These are phyloP conservation scores for Cryphonectria nitschkei DNA, from an alignment of 2,329 filamentous ascomycete genomes.

Conservation along the genomic window DNA sequence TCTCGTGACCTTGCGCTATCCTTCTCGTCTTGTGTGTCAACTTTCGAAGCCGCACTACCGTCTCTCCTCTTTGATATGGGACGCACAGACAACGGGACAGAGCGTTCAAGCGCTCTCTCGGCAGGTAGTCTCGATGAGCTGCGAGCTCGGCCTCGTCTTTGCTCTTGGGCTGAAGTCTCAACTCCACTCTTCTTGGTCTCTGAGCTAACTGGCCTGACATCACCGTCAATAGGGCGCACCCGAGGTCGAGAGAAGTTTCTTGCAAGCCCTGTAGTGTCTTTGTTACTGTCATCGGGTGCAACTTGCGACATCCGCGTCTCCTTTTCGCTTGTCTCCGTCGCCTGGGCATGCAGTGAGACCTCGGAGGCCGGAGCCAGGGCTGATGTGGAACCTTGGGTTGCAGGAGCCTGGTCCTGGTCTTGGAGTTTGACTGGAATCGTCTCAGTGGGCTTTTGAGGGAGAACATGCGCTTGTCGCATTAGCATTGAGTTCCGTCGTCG, in stretches of 20 bases:
- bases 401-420: neutral
- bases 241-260: constrained; percentile 20
- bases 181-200: neutral
- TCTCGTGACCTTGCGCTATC: neutral
- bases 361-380: neutral
- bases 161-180: neutral
- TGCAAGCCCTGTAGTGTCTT: neutral
- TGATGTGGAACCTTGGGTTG: neutral
- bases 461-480: constrained; percentile 12
- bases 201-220: neutral
- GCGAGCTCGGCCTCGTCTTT: neutral
- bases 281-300: neutral
- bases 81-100: neutral
- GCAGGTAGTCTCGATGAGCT: too few relatives aligned
- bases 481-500: constrained; percentile 21
- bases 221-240: neutral
- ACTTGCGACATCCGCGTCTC: neutral
- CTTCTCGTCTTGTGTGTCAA: neutral
- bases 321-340: constrained; percentile 7
- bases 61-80: neutral
- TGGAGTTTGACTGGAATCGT: too few relatives aligned
- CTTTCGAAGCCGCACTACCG: neutral
- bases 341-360: neutral
- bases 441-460: neutral
- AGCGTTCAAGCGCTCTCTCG: neutral